Evolutionary conservation across 495 filamentous ascomycete genomes (phyloP).

Genomic region (Amniculicola lignicola): DNA sequence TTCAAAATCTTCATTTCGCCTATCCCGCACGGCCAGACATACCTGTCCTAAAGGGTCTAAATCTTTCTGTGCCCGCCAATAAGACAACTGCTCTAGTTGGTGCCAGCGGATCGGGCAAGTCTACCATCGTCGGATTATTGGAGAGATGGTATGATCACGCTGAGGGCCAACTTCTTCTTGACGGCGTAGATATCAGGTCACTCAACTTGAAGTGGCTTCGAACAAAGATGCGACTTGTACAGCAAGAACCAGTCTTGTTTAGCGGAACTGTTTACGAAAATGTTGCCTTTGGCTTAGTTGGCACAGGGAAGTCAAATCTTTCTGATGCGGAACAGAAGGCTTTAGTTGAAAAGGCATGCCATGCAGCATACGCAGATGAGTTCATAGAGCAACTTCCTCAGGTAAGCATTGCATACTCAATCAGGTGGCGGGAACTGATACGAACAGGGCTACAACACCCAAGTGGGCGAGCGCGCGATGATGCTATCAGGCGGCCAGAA

Average conservation of each 20-base stretch:
- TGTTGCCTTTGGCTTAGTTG: conserved; percentile 84
- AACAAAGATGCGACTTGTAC: conserved; percentile 85
- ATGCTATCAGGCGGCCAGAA: conserved; percentile 92
- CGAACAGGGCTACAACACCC: conserved; percentile 87
- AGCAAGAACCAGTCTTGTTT: conserved; percentile 81
- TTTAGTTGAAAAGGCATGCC: conserved; percentile 75
- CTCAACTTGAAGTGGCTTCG: conserved; percentile 90
- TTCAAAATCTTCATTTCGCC: conserved; percentile 79
- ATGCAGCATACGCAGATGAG: conserved; percentile 88
- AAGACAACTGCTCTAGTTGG: conserved; percentile 89
- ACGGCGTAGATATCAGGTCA: conserved; percentile 60
- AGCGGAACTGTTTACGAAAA: conserved; percentile 82
- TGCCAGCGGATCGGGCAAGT: conserved; percentile 84
- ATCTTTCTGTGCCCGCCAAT: conserved; percentile 72
- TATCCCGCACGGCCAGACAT: conserved; percentile 92
- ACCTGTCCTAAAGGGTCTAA: conserved; percentile 77
- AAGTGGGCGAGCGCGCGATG: conserved; percentile 93
- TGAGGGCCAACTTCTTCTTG: conserved; percentile 62
- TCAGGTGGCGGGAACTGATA: background rate
- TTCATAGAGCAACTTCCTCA: conserved; percentile 65
- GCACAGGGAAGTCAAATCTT: conserved; percentile 52
- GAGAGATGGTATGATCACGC: conserved; percentile 77
- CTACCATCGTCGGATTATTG: conserved; percentile 84
- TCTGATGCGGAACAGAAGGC: conserved; percentile 11
- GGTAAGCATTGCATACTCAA: background rate